phyloP scores from a whole-genome alignment of 2,329 filamentous ascomycete species.

The Phialophora tarda region DNA sequence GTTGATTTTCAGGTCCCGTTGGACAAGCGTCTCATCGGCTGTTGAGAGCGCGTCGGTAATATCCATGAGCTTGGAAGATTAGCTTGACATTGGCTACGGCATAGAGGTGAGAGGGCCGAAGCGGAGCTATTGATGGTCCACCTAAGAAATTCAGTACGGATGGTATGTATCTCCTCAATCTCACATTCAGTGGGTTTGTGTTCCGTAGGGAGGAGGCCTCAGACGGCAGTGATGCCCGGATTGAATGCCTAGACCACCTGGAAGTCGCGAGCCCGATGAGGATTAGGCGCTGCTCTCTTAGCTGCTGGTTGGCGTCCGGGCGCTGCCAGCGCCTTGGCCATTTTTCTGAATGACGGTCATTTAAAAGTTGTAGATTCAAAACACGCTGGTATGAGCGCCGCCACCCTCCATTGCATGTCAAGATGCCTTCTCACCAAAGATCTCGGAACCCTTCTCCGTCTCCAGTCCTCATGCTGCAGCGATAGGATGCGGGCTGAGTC shows the following conservation, averaged over 20 bases:
- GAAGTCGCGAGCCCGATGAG: neutral
- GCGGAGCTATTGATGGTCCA: neutral
- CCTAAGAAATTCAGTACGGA: neutral
- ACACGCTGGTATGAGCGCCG: neutral
- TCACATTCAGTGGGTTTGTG: neutral
- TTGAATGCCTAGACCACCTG: neutral
- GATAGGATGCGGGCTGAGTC: neutral
- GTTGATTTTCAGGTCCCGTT: neutral
- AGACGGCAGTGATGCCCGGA: neutral
- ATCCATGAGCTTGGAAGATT: neutral
- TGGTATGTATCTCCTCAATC: neutral
- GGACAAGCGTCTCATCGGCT: neutral
- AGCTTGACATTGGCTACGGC: neutral
- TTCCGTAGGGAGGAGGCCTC: neutral
- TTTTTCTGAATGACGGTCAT: constrained; percentile 3
- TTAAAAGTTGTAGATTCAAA: neutral
- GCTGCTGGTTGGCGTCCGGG: no score
- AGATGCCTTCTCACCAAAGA: neutral
- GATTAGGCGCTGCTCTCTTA: neutral
- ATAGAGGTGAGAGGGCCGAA: neutral
- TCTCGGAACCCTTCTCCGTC: neutral
- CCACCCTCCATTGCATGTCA: neutral
- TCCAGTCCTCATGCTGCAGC: neutral
- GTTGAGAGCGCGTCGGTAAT: neutral
- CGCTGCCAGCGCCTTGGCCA: neutral